Base-by-base conservation (phyloP, 192 early-diverging fungal genomes). In the Pilobolus umbonatus region DNA sequence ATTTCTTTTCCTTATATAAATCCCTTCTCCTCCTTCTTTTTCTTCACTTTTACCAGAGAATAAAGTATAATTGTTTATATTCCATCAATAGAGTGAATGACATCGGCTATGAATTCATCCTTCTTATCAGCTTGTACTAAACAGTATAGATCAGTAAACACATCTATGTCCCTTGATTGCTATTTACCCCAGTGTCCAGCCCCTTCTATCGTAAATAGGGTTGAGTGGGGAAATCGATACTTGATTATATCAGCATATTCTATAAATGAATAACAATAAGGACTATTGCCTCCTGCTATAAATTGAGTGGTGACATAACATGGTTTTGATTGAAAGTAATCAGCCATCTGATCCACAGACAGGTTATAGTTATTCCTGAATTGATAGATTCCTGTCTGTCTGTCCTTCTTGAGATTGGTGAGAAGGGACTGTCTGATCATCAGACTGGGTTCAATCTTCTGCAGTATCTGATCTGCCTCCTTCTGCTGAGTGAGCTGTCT, bases 131-230 rank as follows among this genome's bases (percentile, higher is more conserved):
- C n/a, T n/a, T n/a, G n/a, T n/a, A n/a, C n/a, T n/a, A n/a, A n/a
- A n/a, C 45, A 22, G 45, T 24, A 24, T 47, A 24, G 5, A 47
- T 24, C 24, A 47, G 4, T 5, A 4, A 44, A 44, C 24, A 47
- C 21, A 47, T 4, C 17, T 24, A 21, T 47, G n/a, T n/a, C n/a
- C n/a, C n/a, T n/a, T n/a, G n/a, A n/a, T n/a, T n/a, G 36, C 19
- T 0, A 70, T 55, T 64, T 73, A 84, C 82, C 86, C 95, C 95
- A 98, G 64, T 98, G 95, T 0, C 94, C 94, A 19, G 93, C 82
- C 42, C 55, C 64, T 25, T 96, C 83, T 17, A 98, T 61, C 50
- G 73, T 73, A 15, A 65, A 68, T 21, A 96, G 54, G 44, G 74
- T 55, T 5, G 84, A 68, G 12, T 87, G 62, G 0, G 95, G 91